Base-by-base conservation (phyloP, 768 basidiomycete genomes). In the Termitomyces sp. region DNA sequence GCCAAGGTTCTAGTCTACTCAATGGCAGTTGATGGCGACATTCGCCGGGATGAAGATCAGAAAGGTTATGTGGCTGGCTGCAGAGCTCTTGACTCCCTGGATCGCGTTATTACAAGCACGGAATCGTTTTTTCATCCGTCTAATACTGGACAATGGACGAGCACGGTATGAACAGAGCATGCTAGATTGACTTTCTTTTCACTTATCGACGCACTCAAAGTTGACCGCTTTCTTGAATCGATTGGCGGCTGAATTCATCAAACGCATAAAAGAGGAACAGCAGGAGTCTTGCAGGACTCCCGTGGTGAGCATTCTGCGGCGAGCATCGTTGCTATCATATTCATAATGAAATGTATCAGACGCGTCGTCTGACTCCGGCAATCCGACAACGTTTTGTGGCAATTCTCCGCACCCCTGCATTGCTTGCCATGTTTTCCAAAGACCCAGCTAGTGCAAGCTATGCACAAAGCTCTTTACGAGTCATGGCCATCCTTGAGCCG, bases 71-170 rank as follows among this genome's bases (percentile, higher is more conserved):
- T 92, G 32, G 94, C 85, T 0, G 96, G 96, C 16, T 94, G 90
- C 2, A 89, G 83, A 68, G 91, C 95, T 20, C 78, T 98, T 60
- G 93, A 96, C 66, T 87, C 92, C 14, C 76, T 98, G 30, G 91
- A 92, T 64, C 87, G 87, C 64, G 74, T 98, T 44, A 84, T 98
- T 61, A 95, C 92, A 14, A 95, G 92, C 66, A 92, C 90, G 6
- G 96, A 98, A 68, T 86, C 89, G 0, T 96, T 90, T 77, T 98
- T 98, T 74, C 96, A 98, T 71, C 96, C 96, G 1, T 92, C 91
- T 4, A 97, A 97, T 69, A 86, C 87, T 33, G 95, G 95, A 4
- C 75, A 80, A 33, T 97, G 94, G 92, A 89, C 92, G 4, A 69
- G 82, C 56, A 69, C 76, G 60, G 86, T 89, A 63, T 60, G 80